Base-by-base conservation (phyloP, 371 early-diverging fungal genomes). In the Basidiobolus meristosporus region DNA sequence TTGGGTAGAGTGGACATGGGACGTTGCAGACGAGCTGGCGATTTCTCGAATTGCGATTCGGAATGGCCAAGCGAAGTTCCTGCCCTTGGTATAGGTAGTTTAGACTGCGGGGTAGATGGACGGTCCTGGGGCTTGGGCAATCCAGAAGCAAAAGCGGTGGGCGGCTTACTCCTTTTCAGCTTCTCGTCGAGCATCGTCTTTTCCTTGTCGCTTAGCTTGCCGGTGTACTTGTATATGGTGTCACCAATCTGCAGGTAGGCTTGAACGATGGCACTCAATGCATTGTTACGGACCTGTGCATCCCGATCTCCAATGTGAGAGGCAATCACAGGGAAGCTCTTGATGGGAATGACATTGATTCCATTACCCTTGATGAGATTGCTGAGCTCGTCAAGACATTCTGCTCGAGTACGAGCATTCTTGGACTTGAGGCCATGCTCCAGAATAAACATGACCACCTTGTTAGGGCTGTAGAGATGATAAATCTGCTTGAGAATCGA, bases 371-470 rank as follows among this genome's bases (percentile, higher is more conserved):
- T 74, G 21, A 88, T 68, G 11, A 90, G 46, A n/a, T 53, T 57
- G 5, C 69, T 73, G 0, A 90, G 54, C 45, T 82, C 83, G 34
- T 90, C 86, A 34, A 90, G 56, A 36, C 83, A 77, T 53, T 90
- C 90, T 2, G 75, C 67, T 9, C 90, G 68, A 0, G 70, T 65
- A n/a, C 81, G 66, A 0, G 88, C 70, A 49, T 83, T 89, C 50
- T 77, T 81, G 22, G 85, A 78, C 3, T 60, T 68, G 11, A 83
- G 58, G 3, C 74, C 82, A 9, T 59, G 44, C 30, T 81, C 73
- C 31, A 88, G 46, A 12, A 90, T 42, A 47, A 64, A 63, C 4
- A 53, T 51, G 46, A 88, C 76, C 33, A 85, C 46, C 48, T 81
- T 84, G 47, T 73, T 74, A 1, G 79, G 65, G n/a, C 90, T 82